phyloP scores from a whole-genome alignment of 139 green algal species.

The Deuterostichococcus epilithicus region DNA sequence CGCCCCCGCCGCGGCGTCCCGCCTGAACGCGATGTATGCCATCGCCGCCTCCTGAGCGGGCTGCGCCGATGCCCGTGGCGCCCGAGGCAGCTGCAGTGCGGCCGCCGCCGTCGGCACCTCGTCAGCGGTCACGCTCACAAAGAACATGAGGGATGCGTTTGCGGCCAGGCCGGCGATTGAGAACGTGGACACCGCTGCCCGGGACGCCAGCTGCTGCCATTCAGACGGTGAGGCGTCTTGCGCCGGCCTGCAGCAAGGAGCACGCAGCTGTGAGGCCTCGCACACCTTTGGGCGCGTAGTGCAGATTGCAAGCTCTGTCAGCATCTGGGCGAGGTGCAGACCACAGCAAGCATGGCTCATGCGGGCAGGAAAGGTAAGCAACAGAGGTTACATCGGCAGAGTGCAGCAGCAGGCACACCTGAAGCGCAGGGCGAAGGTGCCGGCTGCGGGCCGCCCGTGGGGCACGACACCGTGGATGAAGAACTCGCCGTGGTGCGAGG shows the following conservation, averaged over 20 bases:
- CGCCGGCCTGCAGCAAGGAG: not conserved
- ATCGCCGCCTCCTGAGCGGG: not conserved
- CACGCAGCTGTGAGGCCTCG: no score
- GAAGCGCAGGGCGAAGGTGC: not conserved
- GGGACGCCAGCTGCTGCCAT: not conserved
- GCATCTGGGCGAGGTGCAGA: no score
- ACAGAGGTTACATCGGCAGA: no score
- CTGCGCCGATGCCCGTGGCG: not conserved
- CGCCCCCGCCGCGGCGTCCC: not conserved
- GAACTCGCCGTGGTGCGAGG: not conserved
- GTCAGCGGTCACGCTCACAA: not conserved
- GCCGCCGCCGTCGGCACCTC: no score
- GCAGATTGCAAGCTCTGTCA: no score
- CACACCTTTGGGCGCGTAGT: no score
- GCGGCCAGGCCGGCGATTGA: not conserved
- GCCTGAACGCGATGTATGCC: not conserved
- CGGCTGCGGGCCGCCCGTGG: no score
- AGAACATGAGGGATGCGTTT: not conserved
- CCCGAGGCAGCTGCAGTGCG: not conserved
- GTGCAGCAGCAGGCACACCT: not conserved
- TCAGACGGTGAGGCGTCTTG: not conserved
- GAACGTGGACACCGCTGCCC: not conserved
- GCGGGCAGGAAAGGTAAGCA: no score
- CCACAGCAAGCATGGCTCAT: no score
- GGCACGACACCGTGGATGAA: not conserved